phyloP scores from a whole-genome alignment of 1,284 basidiomycete species.

The Vanrija humicola region DNA sequence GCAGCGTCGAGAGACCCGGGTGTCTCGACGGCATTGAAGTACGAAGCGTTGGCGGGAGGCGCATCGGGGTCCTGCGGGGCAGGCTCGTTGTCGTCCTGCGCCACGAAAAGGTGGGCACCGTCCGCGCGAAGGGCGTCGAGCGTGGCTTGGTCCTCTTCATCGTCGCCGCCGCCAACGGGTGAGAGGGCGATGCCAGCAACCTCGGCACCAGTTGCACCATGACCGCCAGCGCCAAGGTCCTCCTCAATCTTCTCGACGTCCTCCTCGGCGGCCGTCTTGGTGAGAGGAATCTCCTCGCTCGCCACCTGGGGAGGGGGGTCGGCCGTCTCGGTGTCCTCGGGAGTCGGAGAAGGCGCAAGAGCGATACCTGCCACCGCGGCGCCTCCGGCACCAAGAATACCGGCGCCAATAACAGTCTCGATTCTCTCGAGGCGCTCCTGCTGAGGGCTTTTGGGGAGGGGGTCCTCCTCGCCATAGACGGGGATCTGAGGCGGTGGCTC shows the following conservation, averaged over 20 bases:
- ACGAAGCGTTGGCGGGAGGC: too few species aligned
- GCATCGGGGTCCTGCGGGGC: background rate
- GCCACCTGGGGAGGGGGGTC: background rate
- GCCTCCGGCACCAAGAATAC: conserved; percentile 29
- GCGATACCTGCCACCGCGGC: conserved; percentile 41
- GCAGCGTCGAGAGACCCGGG: conserved; percentile 1
- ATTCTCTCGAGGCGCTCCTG: conserved; percentile 21
- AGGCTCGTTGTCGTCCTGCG: conserved; percentile 14
- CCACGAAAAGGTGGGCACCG: background rate
- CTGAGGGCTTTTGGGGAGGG: conserved; percentile 30
- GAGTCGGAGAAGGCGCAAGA: conserved; percentile 12
- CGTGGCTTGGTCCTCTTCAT: conserved; percentile 26
- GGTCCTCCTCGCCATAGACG: conserved; percentile 35
- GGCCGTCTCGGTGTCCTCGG: background rate
- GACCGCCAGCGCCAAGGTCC: conserved; percentile 23
- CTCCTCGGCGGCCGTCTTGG: background rate
- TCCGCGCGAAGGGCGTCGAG: background rate
- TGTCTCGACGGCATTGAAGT: background rate
- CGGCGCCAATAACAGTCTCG: conserved; percentile 21
- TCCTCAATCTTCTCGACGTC: conserved; percentile 13
- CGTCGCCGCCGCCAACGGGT: conserved; percentile 23
- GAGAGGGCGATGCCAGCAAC: conserved; percentile 44
- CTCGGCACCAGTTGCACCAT: conserved; percentile 38
- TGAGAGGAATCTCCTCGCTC: conserved; percentile 8
- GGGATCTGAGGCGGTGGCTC: conserved; percentile 41